Evolutionary conservation across 306 rosid genomes (phyloP).

Genomic region (Lotus japonicus): DNA sequence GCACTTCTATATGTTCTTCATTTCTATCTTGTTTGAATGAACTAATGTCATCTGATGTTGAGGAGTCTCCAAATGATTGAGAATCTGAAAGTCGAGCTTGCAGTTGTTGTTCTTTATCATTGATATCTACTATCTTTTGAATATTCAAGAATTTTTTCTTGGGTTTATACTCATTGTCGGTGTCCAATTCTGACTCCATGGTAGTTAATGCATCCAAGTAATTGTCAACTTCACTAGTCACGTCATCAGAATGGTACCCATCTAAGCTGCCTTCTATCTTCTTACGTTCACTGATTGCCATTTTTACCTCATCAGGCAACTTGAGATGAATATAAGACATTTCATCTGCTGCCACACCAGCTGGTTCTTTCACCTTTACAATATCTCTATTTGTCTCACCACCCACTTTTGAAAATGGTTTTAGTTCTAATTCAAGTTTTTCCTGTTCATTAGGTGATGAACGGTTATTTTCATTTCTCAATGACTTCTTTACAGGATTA

Average conservation of each 20-base stretch:
- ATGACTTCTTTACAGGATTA: conserved; percentile 47
- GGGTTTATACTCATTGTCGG: conserved; percentile 50
- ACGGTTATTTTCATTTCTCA: conserved; percentile 37
- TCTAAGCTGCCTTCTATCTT: conserved; percentile 39
- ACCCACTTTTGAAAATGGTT: conserved; percentile 31
- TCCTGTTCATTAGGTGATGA: conserved; percentile 51
- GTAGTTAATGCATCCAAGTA: conserved; percentile 76
- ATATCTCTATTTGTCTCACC: conserved; percentile 32
- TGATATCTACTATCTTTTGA: conserved; percentile 32
- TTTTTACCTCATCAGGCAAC: conserved; percentile 30
- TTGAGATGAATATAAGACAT: conserved; percentile 30
- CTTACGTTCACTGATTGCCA: conserved; percentile 39
- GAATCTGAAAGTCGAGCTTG: conserved; percentile 57
- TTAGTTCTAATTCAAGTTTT: conserved; percentile 34
- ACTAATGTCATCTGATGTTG: conserved; percentile 53
- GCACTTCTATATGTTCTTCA: conserved; percentile 21
- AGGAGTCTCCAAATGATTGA: conserved; percentile 58
- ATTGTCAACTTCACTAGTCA: conserved; percentile 77
- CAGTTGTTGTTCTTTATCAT: conserved; percentile 45
- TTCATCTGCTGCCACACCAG: conserved; percentile 31
- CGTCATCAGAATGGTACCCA: conserved; percentile 60
- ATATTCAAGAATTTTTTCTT: conserved; percentile 34
- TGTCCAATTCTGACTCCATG: conserved; percentile 68
- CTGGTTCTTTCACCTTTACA: conserved; percentile 46
- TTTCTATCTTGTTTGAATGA: conserved; percentile 42